phyloP scores from a whole-genome alignment of 2,329 filamentous ascomycete species.

The Colletotrichum echinochloae region DNA sequence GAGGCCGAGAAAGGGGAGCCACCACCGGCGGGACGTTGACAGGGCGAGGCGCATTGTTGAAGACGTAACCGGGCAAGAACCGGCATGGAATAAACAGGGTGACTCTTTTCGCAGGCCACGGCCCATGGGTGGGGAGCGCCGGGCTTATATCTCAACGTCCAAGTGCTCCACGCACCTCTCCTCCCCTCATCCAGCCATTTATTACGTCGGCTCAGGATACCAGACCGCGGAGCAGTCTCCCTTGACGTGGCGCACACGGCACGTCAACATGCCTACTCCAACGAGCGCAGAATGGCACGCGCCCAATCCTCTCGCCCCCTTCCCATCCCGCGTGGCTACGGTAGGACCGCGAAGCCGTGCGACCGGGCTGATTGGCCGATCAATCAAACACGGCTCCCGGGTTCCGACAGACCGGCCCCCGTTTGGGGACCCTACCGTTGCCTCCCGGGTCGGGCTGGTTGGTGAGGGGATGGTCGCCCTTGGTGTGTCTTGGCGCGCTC shows the following conservation, averaged over 20 bases:
- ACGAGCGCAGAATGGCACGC: no score
- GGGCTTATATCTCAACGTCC: not conserved
- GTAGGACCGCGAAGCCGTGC: not conserved
- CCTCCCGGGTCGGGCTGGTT: not conserved
- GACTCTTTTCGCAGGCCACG: not conserved
- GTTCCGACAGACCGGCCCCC: not conserved
- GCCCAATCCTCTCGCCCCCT: not conserved
- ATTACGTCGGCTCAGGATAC: not conserved
- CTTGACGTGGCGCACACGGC: not conserved
- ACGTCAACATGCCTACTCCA: no score
- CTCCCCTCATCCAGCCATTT: not conserved
- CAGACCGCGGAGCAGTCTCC: no score
- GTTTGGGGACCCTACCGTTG: not conserved
- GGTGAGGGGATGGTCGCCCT: not conserved
- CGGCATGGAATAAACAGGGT: no score
- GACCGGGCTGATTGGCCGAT: conserved; percentile 3
- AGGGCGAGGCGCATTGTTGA: conserved; percentile 3
- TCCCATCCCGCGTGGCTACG: not conserved
- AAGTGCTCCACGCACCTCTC: no score
- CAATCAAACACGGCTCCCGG: not conserved
- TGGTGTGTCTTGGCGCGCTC: conserved; percentile 29
- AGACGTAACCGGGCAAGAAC: not conserved
- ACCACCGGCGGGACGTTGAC: not conserved
- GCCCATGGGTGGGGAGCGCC: not conserved
- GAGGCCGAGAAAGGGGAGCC: not conserved